phyloP scores from a whole-genome alignment of 345 rosid genomes.

The Eucalyptus cloeziana region DNA sequence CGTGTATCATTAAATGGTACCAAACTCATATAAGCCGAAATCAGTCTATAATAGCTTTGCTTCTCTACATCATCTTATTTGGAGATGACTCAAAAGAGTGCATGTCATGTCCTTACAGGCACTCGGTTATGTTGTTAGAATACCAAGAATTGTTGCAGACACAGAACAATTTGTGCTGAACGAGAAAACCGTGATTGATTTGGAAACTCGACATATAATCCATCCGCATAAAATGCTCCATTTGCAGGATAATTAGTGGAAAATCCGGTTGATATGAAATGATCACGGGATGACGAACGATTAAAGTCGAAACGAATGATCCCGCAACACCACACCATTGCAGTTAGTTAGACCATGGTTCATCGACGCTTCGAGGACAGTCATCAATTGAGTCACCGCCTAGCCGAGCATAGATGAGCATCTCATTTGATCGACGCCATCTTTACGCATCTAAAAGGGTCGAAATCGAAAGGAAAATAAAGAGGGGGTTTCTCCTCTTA shows the following conservation, averaged over 20 bases:
- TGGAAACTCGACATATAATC: background rate
- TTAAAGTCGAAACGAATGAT: background rate
- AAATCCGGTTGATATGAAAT: background rate
- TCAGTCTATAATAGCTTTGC: background rate
- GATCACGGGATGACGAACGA: background rate
- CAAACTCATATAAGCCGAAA: background rate
- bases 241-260: background rate
- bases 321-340: background rate
- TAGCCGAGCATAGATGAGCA: background rate
- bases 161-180: background rate
- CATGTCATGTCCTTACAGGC: background rate
- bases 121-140: background rate
- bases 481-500: background rate
- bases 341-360: background rate
- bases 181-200: background rate
- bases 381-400: background rate
- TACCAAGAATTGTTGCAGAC: background rate
- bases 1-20: background rate
- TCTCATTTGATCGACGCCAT: background rate
- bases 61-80: background rate
- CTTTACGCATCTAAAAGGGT: background rate
- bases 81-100: background rate
- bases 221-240: background rate
- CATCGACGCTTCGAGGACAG: background rate
- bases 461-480: background rate